Evolutionary conservation across 2,329 filamentous ascomycete species (phyloP).

Genomic region (Alternaria gansuensis): DNA sequence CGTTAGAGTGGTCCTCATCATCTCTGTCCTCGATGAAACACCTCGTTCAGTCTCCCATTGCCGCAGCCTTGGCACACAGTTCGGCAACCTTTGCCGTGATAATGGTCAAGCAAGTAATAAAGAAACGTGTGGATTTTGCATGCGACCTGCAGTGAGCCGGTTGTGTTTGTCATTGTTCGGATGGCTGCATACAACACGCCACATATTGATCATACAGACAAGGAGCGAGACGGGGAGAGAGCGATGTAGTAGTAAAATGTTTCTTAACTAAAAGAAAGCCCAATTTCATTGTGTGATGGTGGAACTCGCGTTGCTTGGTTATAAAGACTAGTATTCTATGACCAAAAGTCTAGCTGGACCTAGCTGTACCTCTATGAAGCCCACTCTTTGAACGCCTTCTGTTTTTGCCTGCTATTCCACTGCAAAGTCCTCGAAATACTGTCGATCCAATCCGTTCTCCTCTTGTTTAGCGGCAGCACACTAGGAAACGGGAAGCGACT

Average conservation of each 20-base stretch:
- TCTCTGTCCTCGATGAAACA: too few relatives aligned
- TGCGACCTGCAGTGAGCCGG: background rate
- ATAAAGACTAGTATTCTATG: background rate
- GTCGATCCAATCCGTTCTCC: conserved; percentile 82
- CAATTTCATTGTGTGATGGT: background rate
- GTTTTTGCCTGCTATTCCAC: conserved; percentile 82
- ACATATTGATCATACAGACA: background rate
- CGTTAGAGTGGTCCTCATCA: too few relatives aligned
- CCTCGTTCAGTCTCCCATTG: background rate
- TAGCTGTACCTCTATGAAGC: conserved; percentile 18
- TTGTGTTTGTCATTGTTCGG: background rate
- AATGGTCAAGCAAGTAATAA: conserved; percentile 1
- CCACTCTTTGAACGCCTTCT: conserved; percentile 64
- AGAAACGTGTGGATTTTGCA: background rate
- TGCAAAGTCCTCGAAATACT: conserved; percentile 80
- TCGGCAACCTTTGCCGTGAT: background rate
- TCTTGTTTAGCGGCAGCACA: conserved; percentile 73
- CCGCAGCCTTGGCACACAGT: conserved; percentile 2
- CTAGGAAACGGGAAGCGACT: conserved; percentile 82
- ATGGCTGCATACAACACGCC: background rate
- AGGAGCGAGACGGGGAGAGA: background rate
- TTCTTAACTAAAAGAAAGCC: background rate
- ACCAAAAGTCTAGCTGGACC: background rate
- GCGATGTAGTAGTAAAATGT: background rate
- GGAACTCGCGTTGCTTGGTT: background rate